These are phyloP conservation scores for Roridomyces roridus DNA, from an alignment of 768 basidiomycete species.

Conservation along the genomic window DNA sequence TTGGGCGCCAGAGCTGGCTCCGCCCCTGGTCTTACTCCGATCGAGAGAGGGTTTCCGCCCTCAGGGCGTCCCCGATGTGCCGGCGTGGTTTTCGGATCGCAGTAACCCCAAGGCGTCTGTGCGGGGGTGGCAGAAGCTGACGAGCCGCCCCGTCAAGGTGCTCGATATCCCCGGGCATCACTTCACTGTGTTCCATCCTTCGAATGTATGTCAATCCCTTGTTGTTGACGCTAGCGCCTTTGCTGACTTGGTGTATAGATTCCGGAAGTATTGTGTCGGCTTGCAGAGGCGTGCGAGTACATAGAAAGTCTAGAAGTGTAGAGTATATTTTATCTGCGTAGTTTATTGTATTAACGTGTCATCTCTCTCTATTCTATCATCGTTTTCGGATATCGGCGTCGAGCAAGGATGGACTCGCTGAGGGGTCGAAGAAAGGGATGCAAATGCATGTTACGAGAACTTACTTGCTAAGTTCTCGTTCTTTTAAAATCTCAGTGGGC, in stretches of 20 bases:
- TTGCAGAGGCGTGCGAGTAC: slow-evolving; percentile 37
- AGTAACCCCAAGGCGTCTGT: slow-evolving; percentile 37
- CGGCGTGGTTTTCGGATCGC: slow-evolving; percentile 60
- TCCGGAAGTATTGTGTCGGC: slow-evolving; percentile 34
- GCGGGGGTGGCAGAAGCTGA: slow-evolving; percentile 54
- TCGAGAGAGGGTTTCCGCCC: slow-evolving; percentile 53
- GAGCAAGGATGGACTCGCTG: too few species aligned
- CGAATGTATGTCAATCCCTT: slow-evolving; percentile 49
- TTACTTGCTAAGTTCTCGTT: too few species aligned
- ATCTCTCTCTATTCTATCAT: too few species aligned
- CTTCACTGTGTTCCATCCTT: slow-evolving; percentile 59
- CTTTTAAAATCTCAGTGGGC: too few species aligned
- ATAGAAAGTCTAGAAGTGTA: slow-evolving; percentile 20
- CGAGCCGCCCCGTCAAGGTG: slow-evolving; percentile 43
- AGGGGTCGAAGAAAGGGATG: too few species aligned
- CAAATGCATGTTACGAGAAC: too few species aligned
- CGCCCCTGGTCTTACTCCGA: slow-evolving; percentile 57
- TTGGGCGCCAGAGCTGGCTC: slow-evolving; percentile 27
- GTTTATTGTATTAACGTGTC: too few species aligned
- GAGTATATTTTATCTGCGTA: too few species aligned
- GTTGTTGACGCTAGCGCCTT: background rate
- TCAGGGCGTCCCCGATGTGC: slow-evolving; percentile 39
- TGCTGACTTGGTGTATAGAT: slow-evolving; percentile 30
- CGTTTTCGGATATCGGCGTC: too few species aligned
- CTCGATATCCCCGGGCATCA: slow-evolving; percentile 72